Evolutionary conservation across 257 asterid species (phyloP).

Genomic region (Plectranthus barbatus): DNA sequence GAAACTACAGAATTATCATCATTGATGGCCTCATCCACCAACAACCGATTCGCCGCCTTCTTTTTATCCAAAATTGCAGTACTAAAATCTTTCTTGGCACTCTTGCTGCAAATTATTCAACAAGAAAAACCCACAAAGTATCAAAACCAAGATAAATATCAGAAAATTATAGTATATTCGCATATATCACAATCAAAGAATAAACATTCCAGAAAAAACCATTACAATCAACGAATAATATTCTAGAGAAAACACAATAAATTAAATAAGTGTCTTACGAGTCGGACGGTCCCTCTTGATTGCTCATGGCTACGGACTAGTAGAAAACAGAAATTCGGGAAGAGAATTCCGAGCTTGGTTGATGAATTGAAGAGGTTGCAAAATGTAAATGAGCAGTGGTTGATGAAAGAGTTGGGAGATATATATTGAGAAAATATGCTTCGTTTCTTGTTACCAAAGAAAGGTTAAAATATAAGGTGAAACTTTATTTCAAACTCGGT

Average conservation of each 20-base stretch:
- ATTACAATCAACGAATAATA: background rate
- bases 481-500: too few species aligned
- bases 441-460: slow-evolving; percentile 56
- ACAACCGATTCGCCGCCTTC: slow-evolving; percentile 61
- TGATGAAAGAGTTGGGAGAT: background rate
- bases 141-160: background rate
- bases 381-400: background rate
- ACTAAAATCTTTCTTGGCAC: slow-evolving; percentile 63
- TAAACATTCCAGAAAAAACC: background rate
- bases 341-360: background rate
- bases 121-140: background rate
- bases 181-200: background rate
- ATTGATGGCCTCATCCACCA: slow-evolving; percentile 71
- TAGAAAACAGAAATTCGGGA: too few species aligned
- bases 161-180: background rate
- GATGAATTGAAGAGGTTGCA: slow-evolving; percentile 2
- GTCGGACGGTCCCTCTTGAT: slow-evolving; percentile 51
- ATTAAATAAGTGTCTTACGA: slow-evolving; percentile 36
- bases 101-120: slow-evolving; percentile 38
- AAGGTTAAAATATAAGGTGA: too few species aligned
- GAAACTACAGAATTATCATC: slow-evolving; percentile 76
- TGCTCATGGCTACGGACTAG: slow-evolving; percentile 26
- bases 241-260: background rate
- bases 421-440: slow-evolving; percentile 15
- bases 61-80: slow-evolving; percentile 81